Percentiles rank a stretch among this genome's conserved stretches.
Conservation (phyloP, 495 filamentous ascomycete species). For the Xylona heveae region DNA sequence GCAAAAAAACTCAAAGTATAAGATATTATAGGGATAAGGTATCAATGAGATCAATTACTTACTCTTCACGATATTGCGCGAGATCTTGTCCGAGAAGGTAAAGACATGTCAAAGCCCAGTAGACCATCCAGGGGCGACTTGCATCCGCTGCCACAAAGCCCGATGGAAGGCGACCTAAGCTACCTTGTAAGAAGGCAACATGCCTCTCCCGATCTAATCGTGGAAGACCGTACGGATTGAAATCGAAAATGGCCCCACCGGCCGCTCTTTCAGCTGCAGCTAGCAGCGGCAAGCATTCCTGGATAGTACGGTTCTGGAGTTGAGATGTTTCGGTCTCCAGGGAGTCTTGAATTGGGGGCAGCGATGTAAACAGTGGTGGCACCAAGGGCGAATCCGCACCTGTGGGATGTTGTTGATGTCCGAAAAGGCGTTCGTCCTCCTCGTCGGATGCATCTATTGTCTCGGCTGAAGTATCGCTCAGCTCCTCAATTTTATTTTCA, state of each 20-base stretch:
- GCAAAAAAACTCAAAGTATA: too few relatives aligned
- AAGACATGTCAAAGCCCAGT: slow-evolving; percentile 68
- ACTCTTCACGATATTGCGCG: slow-evolving; percentile 40
- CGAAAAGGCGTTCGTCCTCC: slow-evolving; percentile 5
- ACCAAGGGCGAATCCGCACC: slow-evolving; percentile 20
- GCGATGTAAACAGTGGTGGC: slow-evolving; percentile 40
- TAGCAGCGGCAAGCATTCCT: slow-evolving; percentile 50
- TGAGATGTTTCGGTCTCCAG: slow-evolving; percentile 45
- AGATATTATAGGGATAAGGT: too few relatives aligned
- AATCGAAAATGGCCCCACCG: slow-evolving; percentile 12
- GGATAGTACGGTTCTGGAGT: slow-evolving; percentile 43
- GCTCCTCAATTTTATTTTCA: too few relatives aligned
- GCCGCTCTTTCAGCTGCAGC: slow-evolving; percentile 19
- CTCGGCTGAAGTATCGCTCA: not conserved
- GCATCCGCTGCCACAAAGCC: slow-evolving; percentile 54
- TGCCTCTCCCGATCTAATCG: slow-evolving; percentile 48
- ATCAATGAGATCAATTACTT: too few relatives aligned
- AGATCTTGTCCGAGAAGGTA: slow-evolving; percentile 57
- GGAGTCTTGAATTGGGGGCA: slow-evolving; percentile 41
- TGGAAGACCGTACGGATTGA: slow-evolving; percentile 53
- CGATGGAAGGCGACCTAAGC: slow-evolving; percentile 40
- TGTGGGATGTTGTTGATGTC: too few relatives aligned
- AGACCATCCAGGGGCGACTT: slow-evolving; percentile 76
- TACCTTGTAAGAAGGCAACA: slow-evolving; percentile 48
- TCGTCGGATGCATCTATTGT: slow-evolving; percentile 3